Base-by-base conservation (phyloP, 2,329 filamentous ascomycete genomes). In the Alternaria gansuensis region DNA sequence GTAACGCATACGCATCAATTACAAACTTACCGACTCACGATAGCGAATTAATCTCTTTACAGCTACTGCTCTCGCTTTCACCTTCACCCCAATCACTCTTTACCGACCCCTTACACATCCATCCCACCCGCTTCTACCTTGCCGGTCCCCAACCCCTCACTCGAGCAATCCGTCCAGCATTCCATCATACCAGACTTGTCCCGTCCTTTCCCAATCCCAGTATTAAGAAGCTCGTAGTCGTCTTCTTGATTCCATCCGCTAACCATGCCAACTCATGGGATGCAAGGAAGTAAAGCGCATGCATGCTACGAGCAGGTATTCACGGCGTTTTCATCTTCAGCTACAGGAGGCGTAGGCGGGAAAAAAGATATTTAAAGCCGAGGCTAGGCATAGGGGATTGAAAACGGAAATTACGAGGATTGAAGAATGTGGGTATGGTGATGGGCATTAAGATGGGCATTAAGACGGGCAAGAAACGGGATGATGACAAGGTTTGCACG, bases 1-100 rank as follows among this genome's bases (percentile, higher is more conserved):
- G 41, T 54, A 46, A 28, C 21, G 51, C 41, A 54, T 54, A 54
- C 49, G 28, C 31, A 51, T 24, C 36, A 51, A 51, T 51, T 51
- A 43, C 37, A 41, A 13, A 41, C 37, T 24, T 51, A 51, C 28
- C 29, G 44, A 48, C 44, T 48, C 44, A 40, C 37, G 31, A 48
- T 21, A 26, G 23, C 21, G 31, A 26, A 48, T 34, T 48, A 24
- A 48, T 48, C 5, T 13, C 10, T 21, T 7, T n/a, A 40, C 37
- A 40, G 37, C 0, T 23, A 40, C 17, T 17, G 17, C 17, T 17
- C 1, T 0, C 29, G 14, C 1, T 0, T 24, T 2, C 17, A 29
- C 1, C 21, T 4, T 3, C 3, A 2, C 11, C 23, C 31, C 31
- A 21, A 36, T 3, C 29, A 3, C 31, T 2, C 29, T 34, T 23